Evolutionary conservation across 2,329 filamentous ascomycete species (phyloP), one percentile per base, ranked within the genome.

Genomic region (Arthroderma uncinatum): DNA sequence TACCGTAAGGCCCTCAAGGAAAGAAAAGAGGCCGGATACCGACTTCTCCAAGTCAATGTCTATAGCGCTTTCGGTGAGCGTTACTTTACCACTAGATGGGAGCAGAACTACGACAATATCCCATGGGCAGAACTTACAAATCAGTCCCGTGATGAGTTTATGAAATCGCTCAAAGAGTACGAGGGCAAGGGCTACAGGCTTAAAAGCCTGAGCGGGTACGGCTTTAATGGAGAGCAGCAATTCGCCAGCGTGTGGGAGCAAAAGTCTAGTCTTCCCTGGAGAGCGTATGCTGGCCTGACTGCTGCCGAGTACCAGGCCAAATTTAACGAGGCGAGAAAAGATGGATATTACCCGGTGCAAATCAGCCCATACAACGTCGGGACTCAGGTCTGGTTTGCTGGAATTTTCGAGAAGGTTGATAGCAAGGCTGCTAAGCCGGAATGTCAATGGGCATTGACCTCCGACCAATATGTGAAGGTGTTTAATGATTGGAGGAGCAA

Each of bases 391-490:
- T 55, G 44, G 10, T 61, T 53, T 42, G 47, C 56, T 23, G 58
- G 36, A 5, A 58, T 60, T 21, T 61, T 56, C 50, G 58, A 60
- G 25, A 57, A 57, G 37, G 21, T 62, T 56, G 60, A 53, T 42
- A 9, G 19, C 39, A 42, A 42, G n/a, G 39, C 39, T 42, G 39
- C 5, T 42, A 42, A 42, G 39, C 39, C 39, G 16, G 39, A 57
- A 28, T 36, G 53, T 54, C 58, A 55, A 47, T 40, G 44, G 28
- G 60, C 57, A 6, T 53, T 60, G 12, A 62, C 19, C 7, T 54
- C 50, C 40, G 10, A n/a, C n/a, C 19, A 57, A 34, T 59, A 57
- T 28, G 54, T 57, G 50, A 40, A 16, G 21, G 19, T 23, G 19
- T 47, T 52, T 6, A 50, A 54, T 4, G 16, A 57, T 9, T 16